These are phyloP conservation scores for Pichia sp. DNA, from an alignment of 1,139 yeast species.

Conservation along the genomic window DNA sequence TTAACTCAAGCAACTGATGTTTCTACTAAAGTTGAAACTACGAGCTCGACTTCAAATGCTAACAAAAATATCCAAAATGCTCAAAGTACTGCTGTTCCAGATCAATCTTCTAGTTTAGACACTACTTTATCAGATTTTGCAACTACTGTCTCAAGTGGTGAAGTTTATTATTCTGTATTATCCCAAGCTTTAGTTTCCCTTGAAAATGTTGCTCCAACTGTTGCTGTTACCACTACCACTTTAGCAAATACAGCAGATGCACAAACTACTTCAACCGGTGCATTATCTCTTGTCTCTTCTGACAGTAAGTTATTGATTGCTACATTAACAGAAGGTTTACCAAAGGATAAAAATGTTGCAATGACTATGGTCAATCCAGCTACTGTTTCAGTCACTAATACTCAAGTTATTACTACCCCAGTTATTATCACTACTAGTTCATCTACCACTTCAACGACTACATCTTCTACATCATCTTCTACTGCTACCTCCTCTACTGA, in stretches of 20 bases:
- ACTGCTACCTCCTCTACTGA: slow-evolving; percentile 12
- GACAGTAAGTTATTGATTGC: slow-evolving; percentile 17
- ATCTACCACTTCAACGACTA: slow-evolving; percentile 3
- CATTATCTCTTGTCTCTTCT: slow-evolving; percentile 15
- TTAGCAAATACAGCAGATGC: slow-evolving; percentile 11
- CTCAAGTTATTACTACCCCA: slow-evolving; percentile 12
- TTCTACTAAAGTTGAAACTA: slow-evolving; percentile 23
- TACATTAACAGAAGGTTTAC: slow-evolving; percentile 14
- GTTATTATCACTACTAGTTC: slow-evolving; percentile 16
- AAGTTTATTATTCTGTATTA: slow-evolving; percentile 16
- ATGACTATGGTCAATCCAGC: slow-evolving; percentile 15
- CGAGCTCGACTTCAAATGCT: slow-evolving; percentile 1
- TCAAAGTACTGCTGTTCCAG: slow-evolving; percentile 13
- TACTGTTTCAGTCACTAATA: slow-evolving; percentile 18
- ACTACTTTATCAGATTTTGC: background rate
- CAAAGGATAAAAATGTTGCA: slow-evolving; percentile 25
- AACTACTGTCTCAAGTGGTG: slow-evolving; percentile 14
- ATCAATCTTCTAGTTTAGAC: background rate
- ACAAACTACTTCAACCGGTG: slow-evolving; percentile 10
- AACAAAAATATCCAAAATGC: slow-evolving; percentile 10
- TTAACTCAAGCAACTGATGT: background rate
- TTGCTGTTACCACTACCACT: slow-evolving; percentile 19
- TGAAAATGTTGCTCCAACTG: slow-evolving; percentile 16
- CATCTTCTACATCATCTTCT: slow-evolving; percentile 10
- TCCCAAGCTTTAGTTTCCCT: slow-evolving; percentile 30